Evolutionary conservation across 768 basidiomycete genomes (phyloP).

Genomic region (Pleurotus tuber-regium): DNA sequence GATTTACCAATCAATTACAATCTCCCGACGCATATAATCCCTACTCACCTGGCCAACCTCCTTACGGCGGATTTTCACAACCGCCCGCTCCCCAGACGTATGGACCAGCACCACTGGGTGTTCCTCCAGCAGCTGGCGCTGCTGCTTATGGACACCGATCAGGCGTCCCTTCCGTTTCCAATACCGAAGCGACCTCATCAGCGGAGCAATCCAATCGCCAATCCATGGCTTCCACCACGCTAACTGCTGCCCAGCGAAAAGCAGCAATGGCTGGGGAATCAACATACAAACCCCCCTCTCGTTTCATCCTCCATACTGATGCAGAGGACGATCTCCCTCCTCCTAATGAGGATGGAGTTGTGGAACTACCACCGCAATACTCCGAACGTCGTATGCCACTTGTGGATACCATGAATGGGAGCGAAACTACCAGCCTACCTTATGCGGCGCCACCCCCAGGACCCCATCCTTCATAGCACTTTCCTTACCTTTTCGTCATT

Average conservation of each 20-base stretch:
- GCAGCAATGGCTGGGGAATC: slow-evolving; percentile 50
- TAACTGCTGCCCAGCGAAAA: slow-evolving; percentile 48
- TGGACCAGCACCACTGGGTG: neutral
- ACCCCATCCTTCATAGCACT: neutral
- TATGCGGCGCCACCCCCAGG: neutral
- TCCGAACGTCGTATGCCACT: slow-evolving; percentile 10
- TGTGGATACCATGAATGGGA: neutral
- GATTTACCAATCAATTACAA: too few relatives aligned
- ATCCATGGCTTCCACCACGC: slow-evolving; percentile 15
- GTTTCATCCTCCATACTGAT: slow-evolving; percentile 16
- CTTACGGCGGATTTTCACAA: slow-evolving; percentile 9
- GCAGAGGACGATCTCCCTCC: slow-evolving; percentile 12
- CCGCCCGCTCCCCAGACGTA: neutral
- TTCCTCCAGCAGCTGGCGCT: neutral
- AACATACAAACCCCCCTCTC: slow-evolving; percentile 25
- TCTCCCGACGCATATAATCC: neutral
- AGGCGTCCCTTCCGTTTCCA: slow-evolving; percentile 2
- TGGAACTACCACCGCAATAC: slow-evolving; percentile 16
- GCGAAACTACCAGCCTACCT: neutral
- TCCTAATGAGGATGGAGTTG: slow-evolving; percentile 11
- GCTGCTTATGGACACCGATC: neutral
- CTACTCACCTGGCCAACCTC: slow-evolving; percentile 8
- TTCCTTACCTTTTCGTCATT: neutral
- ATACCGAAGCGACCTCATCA: slow-evolving; percentile 2
- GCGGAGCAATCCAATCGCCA: slow-evolving; percentile 1